Conservation (phyloP, 192 early-diverging fungal genomes). For the Jimgerdemannia flammicorona region DNA sequence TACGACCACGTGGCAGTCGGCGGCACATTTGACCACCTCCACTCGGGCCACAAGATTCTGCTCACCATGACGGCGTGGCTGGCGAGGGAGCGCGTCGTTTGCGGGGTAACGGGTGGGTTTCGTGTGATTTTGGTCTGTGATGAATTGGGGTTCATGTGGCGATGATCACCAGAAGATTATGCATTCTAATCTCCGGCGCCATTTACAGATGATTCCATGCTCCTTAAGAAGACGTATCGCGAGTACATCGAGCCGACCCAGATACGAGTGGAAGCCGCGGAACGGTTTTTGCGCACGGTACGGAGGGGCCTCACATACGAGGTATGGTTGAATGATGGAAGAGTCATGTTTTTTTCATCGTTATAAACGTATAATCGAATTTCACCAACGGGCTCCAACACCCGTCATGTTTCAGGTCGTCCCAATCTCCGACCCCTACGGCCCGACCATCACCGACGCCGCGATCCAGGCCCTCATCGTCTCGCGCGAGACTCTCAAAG, state of each 20-base stretch:
- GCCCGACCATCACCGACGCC: slow-evolving; percentile 75
- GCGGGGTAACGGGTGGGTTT: slow-evolving; percentile 69
- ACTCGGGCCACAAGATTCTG: slow-evolving; percentile 92
- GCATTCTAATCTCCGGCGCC: neutral
- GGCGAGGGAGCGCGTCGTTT: slow-evolving; percentile 54
- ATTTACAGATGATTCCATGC: slow-evolving; percentile 51
- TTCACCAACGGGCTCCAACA: too few relatives aligned
- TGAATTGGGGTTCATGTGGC: neutral
- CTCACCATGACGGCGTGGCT: slow-evolving; percentile 77
- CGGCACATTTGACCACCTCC: slow-evolving; percentile 97
- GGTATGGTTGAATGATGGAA: slow-evolving; percentile 10
- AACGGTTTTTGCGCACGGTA: slow-evolving; percentile 53
- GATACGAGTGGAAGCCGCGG: slow-evolving; percentile 53
- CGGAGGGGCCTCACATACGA: slow-evolving; percentile 43
- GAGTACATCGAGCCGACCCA: slow-evolving; percentile 67
- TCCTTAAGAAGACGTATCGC: slow-evolving; percentile 66
- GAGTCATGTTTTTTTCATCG: too few relatives aligned
- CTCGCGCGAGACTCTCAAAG: slow-evolving; percentile 74
- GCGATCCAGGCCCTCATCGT: slow-evolving; percentile 78
- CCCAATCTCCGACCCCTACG: slow-evolving; percentile 79
- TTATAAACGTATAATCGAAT: too few relatives aligned
- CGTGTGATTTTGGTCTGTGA: too few relatives aligned
- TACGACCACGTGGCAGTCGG: slow-evolving; percentile 68
- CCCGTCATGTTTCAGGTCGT: slow-evolving; percentile 20
- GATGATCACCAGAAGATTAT: neutral